Percentiles rank a stretch among this genome's conserved stretches.
Evolutionary conservation across 2,329 filamentous ascomycete species (phyloP).

Genomic region (Claviceps capensis): DNA sequence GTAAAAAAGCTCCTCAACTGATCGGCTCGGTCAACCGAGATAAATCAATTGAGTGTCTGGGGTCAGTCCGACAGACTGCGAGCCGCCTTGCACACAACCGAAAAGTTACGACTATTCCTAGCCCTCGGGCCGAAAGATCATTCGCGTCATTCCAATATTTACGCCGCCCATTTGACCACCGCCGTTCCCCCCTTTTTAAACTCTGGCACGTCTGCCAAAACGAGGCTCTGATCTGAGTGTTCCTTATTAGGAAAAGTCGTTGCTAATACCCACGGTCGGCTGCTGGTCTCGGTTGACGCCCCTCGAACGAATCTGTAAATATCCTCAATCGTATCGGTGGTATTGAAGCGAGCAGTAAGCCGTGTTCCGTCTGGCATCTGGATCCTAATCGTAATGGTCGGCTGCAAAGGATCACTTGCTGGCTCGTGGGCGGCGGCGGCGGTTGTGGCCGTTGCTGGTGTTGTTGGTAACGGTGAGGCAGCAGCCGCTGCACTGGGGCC

Average conservation of each 20-base stretch:
- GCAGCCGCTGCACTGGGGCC: slow-evolving; percentile 12
- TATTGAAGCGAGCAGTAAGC: slow-evolving; percentile 70
- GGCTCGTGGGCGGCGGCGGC: slow-evolving; percentile 15
- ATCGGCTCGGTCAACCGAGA: too few species aligned
- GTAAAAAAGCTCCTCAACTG: too few species aligned
- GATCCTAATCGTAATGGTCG: slow-evolving; percentile 58
- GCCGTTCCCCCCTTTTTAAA: slow-evolving; percentile 54
- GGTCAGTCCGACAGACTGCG: too few species aligned
- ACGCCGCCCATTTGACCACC: slow-evolving; percentile 44
- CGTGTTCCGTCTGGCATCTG: slow-evolving; percentile 67
- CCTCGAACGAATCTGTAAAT: slow-evolving; percentile 61
- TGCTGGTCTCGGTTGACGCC: slow-evolving; percentile 42
- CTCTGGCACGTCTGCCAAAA: slow-evolving; percentile 46
- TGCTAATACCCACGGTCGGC: slow-evolving; percentile 58
- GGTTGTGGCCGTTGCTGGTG: slow-evolving; percentile 19
- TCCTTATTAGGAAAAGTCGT: slow-evolving; percentile 79
- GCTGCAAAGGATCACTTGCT: slow-evolving; percentile 48
- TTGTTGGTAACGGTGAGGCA: slow-evolving; percentile 21
- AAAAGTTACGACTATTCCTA: not conserved
- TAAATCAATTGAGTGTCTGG: too few species aligned
- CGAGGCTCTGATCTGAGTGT: slow-evolving; percentile 50
- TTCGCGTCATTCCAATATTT: not conserved
- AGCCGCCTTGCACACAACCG: too few species aligned
- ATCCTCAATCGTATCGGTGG: slow-evolving; percentile 61
- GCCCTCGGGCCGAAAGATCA: not conserved